Percentiles rank a stretch among this genome's conserved stretches.
These are phyloP conservation scores for Bruguiera gymnorhiza DNA, from an alignment of 345 rosid genomes.

Conservation along the genomic window DNA sequence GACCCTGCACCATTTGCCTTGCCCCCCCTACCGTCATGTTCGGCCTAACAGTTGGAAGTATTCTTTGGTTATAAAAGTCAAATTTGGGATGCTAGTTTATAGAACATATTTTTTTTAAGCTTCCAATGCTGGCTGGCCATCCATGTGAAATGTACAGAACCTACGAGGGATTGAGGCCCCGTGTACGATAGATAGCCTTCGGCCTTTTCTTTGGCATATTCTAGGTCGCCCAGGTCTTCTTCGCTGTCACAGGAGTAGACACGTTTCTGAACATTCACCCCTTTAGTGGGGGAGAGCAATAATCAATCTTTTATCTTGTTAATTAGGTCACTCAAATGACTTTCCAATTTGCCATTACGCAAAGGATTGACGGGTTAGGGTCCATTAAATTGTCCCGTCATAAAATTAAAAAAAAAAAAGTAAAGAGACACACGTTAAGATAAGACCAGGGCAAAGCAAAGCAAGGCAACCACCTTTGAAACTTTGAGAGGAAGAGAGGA, in stretches of 20 bases:
- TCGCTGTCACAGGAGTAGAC: slow-evolving; percentile 12
- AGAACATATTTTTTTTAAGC: neutral
- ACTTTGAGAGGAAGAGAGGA: neutral
- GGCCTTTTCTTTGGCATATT: slow-evolving; percentile 6
- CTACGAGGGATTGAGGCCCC: neutral
- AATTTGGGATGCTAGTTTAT: neutral
- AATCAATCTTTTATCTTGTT: slow-evolving; percentile 23
- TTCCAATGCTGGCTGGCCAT: neutral
- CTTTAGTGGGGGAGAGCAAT: slow-evolving; percentile 12
- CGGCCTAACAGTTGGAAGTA: neutral
- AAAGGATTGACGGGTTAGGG: slow-evolving; percentile 11
- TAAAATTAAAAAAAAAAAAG: neutral
- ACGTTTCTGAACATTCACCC: slow-evolving; percentile 24
- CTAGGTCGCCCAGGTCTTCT: neutral
- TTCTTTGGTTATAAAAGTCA: slow-evolving; percentile 12
- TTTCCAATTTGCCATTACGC: slow-evolving; percentile 14
- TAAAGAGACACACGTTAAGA: neutral
- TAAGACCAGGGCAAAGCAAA: neutral
- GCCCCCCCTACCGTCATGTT: neutral
- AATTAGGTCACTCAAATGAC: slow-evolving; percentile 4
- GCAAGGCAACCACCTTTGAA: slow-evolving; percentile 24
- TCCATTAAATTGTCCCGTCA: neutral
- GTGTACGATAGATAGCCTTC: neutral
- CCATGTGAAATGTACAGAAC: neutral
- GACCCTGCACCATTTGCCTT: neutral